These are phyloP conservation scores for Stramenopiles sp. DNA, from an alignment of 352 stramenopile genomes.

Conservation along the genomic window DNA sequence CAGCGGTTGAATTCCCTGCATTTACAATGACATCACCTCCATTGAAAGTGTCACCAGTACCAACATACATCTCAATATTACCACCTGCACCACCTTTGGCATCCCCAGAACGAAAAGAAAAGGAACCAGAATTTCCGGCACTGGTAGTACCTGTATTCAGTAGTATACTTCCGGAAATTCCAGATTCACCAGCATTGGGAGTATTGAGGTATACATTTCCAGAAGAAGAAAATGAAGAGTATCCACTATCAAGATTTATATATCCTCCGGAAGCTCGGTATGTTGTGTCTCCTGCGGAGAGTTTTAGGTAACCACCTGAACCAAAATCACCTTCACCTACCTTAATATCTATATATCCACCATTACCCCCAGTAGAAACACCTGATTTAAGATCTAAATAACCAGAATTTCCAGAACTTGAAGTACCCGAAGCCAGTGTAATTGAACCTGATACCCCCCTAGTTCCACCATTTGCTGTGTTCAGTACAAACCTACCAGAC, in stretches of 20 bases:
- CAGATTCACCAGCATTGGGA: slow-evolving; percentile 19
- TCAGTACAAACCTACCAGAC: too few relatives aligned
- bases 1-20: background rate
- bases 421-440: background rate
- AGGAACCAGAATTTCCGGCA: slow-evolving; percentile 17
- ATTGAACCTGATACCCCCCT: too few relatives aligned
- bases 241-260: too few relatives aligned
- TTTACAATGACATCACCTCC: background rate
- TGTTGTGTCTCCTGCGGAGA: too few relatives aligned
- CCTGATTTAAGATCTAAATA: slow-evolving; percentile 7
- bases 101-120: slow-evolving; percentile 27
- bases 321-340: too few relatives aligned
- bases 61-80: slow-evolving; percentile 18
- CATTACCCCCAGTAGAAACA: too few relatives aligned
- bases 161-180: slow-evolving; percentile 26
- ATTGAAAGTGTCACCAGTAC: background rate
- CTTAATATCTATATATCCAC: too few relatives aligned
- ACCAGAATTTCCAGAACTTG: background rate
- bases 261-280: too few relatives aligned
- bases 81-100: slow-evolving; percentile 22
- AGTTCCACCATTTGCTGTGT: too few relatives aligned
- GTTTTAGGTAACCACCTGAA: too few relatives aligned
- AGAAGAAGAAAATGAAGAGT: too few relatives aligned
- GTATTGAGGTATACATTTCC: slow-evolving; percentile 15
- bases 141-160: slow-evolving; percentile 27